phyloP scores from a whole-genome alignment of 768 basidiomycete genomes.

The Lentinula boryana region DNA sequence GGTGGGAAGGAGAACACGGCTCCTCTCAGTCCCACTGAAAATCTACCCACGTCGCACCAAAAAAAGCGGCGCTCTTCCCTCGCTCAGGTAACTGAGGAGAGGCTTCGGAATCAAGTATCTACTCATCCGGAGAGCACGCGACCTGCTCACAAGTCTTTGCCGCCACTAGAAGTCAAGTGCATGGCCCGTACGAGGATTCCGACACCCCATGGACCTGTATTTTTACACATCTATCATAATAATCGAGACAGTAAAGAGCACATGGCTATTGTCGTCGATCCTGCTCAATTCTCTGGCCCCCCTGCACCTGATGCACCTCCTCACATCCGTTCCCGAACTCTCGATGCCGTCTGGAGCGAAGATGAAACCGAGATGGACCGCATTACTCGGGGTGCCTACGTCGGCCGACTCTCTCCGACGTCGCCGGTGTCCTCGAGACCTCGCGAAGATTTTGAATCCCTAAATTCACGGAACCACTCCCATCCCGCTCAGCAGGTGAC shows the following conservation, averaged over 20 bases:
- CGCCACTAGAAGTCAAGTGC: conserved; percentile 71
- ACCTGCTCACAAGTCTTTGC: conserved; percentile 14
- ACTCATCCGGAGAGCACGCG: conserved; percentile 14
- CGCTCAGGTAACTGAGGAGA: conserved; percentile 18
- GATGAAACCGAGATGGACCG: conserved; percentile 92
- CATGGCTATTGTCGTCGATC: conserved; percentile 90
- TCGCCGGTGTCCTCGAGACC: conserved; percentile 41
- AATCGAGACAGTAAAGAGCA: conserved; percentile 91
- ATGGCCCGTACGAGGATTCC: conserved; percentile 98
- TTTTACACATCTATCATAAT: conserved; percentile 94
- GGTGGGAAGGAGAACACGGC: conserved; percentile 49
- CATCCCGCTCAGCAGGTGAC: background rate
- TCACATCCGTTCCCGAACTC: conserved; percentile 70
- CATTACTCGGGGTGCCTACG: conserved; percentile 88
- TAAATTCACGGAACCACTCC: background rate
- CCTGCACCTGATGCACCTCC: conserved; percentile 33
- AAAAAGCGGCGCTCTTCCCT: conserved; percentile 38
- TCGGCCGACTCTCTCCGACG: conserved; percentile 69
- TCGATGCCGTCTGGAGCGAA: conserved; percentile 82
- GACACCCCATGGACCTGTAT: conserved; percentile 89
- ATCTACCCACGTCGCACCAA: conserved; percentile 25
- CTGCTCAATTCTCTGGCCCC: conserved; percentile 68
- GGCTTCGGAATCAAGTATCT: conserved; percentile 19
- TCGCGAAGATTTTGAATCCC: conserved; percentile 10
- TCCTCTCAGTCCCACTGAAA: conserved; percentile 31